Conservation (phyloP, 148 eudicot genomes). For the Nepenthes mirabilis region DNA sequence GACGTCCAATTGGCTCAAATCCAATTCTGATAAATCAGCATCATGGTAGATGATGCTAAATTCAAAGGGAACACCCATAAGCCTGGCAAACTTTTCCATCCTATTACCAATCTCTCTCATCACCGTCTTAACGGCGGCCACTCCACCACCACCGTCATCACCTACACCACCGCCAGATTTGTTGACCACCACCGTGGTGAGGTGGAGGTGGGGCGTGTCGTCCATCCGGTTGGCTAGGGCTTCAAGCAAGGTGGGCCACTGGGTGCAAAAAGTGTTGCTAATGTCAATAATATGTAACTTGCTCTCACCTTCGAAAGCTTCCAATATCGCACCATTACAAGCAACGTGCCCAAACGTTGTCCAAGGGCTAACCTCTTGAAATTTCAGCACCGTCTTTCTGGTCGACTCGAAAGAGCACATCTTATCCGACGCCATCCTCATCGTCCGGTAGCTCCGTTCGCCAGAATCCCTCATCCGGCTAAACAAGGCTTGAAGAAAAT, state of each 20-base stretch:
- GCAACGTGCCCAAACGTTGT: constrained; percentile 93
- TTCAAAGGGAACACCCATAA: constrained; percentile 90
- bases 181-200: constrained; percentile 49
- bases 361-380: constrained; percentile 97
- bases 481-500: constrained; percentile 71
- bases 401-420: constrained; percentile 60
- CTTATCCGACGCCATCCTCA: constrained; percentile 48
- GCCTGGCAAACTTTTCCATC: constrained; percentile 81
- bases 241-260: constrained; percentile 95
- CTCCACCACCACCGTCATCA: constrained; percentile 5
- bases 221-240: constrained; percentile 79
- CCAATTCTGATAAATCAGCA: constrained; percentile 51
- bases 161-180: constrained; percentile 7
- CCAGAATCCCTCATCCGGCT: constrained; percentile 78
- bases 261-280: constrained; percentile 78
- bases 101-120: constrained; percentile 78
- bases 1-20: constrained; percentile 29
- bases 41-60: constrained; percentile 51
- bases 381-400: constrained; percentile 51
- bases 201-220: constrained; percentile 70
- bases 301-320: constrained; percentile 59
- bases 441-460: constrained; percentile 27
- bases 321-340: constrained; percentile 74
- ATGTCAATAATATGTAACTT: constrained; percentile 74
- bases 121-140: constrained; percentile 34